phyloP scores from a whole-genome alignment of 23 red algal species.

The Gracilaria domingensis region DNA sequence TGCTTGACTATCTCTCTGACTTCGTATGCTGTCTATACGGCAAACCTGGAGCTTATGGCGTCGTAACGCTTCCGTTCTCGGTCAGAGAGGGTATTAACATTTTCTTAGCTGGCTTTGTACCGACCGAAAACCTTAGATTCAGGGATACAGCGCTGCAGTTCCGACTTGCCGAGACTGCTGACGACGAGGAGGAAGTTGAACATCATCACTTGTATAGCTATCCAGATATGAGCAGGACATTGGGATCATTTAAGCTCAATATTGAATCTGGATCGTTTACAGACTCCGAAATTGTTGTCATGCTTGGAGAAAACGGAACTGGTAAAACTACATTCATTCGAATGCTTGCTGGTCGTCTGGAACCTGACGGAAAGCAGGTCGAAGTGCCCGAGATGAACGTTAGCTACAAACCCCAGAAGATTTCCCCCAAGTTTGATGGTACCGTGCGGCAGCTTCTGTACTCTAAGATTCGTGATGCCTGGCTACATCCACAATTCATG shows the following conservation, averaged over 20 bases:
- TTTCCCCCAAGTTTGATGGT: slow-evolving; percentile 96
- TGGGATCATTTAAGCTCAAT: slow-evolving; percentile 90
- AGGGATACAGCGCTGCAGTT: slow-evolving; percentile 88
- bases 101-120: slow-evolving; percentile 98
- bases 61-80: slow-evolving; percentile 97
- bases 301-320: slow-evolving; percentile 98
- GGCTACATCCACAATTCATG: slow-evolving; percentile 95
- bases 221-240: slow-evolving; percentile 83
- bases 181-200: slow-evolving; percentile 80
- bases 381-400: slow-evolving; percentile 97
- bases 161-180: slow-evolving; percentile 91
- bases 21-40: slow-evolving; percentile 98
- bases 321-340: slow-evolving; percentile 99
- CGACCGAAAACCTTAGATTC: slow-evolving; percentile 98
- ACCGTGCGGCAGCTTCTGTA: slow-evolving; percentile 96
- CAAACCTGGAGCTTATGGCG: slow-evolving; percentile 96
- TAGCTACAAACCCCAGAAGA: slow-evolving; percentile 99
- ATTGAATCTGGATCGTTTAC: slow-evolving; percentile 94
- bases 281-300: slow-evolving; percentile 98
- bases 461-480: slow-evolving; percentile 83
- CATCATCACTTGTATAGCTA: slow-evolving; percentile 92
- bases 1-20: slow-evolving; percentile 98
- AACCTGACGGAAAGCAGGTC: slow-evolving; percentile 74
- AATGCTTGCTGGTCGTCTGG: slow-evolving; percentile 94
- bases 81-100: slow-evolving; percentile 99